Base-by-base conservation (phyloP, 495 filamentous ascomycete genomes). In the Extremus antarcticus region DNA sequence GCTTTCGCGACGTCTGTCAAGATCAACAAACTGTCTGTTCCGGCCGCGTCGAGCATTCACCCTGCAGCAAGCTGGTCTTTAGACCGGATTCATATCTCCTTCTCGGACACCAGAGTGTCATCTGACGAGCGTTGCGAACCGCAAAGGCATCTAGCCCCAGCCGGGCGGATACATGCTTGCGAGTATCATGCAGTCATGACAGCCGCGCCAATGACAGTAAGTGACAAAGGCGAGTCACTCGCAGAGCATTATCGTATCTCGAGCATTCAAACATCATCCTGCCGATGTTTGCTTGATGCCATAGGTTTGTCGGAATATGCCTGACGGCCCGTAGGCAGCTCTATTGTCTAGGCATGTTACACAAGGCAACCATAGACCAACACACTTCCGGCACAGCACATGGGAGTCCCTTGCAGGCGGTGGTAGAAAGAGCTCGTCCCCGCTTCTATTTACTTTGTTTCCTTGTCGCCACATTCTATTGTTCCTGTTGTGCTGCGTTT, bases 351-450 rank as follows among this genome's bases (percentile, higher is more conserved):
- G 41, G 17, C 19, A n/a, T 7, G 41, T 45, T 21, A 45, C 41
- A 45, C 41, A 45, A 45, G 41, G 41, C 41, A 45, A 45, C 41
- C n/a, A 45, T 45, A 45, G 41, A 7, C 41, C 41, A 45, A 17
- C 16, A 45, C 41, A 45, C 41, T 35, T 35, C 15, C 7, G 41
- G 41, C n/a, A 17, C n/a, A 17, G 41, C 41, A 45, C n/a, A 7
- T 3, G 17, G 41, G 29, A 35, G 29, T 35, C 29, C 4, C 29
- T n/a, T 35, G 29, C 29, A 35, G 29, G 29, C 13, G n/a, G 4
- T 35, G 29, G 13, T 35, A 7, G 29, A 35, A 35, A 35, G 29
- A 35, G 29, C 29, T 35, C 29, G 13, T 35, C 29, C 29, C 41
- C 41, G 41, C 41, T n/a, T 45, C 19, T 45, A 7, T 45, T 45